Conservation (phyloP, 2,329 filamentous ascomycete species). For the Dactylella cylindrospora region DNA sequence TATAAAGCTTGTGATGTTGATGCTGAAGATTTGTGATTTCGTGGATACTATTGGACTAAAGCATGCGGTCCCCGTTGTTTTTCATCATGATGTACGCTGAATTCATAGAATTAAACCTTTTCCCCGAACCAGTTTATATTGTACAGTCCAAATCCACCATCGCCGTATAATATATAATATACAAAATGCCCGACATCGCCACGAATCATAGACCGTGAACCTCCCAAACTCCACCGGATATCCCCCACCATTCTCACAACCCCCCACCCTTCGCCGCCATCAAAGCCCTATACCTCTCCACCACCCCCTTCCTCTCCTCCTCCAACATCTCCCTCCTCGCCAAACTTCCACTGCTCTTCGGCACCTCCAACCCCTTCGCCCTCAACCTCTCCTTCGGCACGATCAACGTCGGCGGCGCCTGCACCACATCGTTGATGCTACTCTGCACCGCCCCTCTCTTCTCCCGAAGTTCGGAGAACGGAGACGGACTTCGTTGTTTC, state of each 20-base stretch:
- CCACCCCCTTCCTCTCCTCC: constrained; percentile 68
- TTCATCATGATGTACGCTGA: too few relatives aligned
- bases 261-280: constrained; percentile 61
- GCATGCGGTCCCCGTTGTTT: too few relatives aligned
- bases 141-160: too few relatives aligned
- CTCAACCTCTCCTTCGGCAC: constrained; percentile 68
- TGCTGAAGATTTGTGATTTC: too few relatives aligned
- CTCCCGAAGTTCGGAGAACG: constrained; percentile 62
- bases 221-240: not conserved
- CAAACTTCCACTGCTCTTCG: constrained; percentile 69
- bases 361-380: constrained; percentile 68
- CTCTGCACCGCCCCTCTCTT: constrained; percentile 62
- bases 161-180: too few relatives aligned
- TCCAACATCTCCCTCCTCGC: constrained; percentile 71
- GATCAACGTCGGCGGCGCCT: constrained; percentile 73
- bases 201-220: not conserved
- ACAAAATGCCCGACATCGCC: too few relatives aligned
- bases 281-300: constrained; percentile 71
- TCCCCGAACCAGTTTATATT: too few relatives aligned
- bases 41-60: too few relatives aligned
- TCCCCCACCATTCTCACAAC: constrained; percentile 5
- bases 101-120: too few relatives aligned
- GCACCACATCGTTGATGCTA: constrained; percentile 61
- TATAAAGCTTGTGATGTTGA: too few relatives aligned
- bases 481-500: constrained; percentile 75